Evolutionary conservation across 2,329 filamentous ascomycete genomes (phyloP), one percentile per base, ranked within the genome.

Genomic region (Graphilbum ipis-grandicollis): DNA sequence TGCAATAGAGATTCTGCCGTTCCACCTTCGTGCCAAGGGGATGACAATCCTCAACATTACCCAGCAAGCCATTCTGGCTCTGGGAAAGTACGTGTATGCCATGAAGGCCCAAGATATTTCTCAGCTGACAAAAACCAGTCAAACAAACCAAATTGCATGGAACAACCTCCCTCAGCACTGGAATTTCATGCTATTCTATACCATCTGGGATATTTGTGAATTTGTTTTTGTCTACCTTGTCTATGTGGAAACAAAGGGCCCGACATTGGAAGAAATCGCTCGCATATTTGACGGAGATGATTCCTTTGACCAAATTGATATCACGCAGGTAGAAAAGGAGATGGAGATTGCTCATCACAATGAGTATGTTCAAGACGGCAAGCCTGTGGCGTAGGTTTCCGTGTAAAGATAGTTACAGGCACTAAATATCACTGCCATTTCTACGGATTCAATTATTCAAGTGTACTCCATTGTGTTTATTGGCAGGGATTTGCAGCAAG

Each of bases 191-290:
- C 60, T 75, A 33, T 73, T 75, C 56, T 78, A 77, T 54, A 71
- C 69, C 18, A 52, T 71, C 38, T 77, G 72, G 72, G 67, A 76
- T 49, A 57, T 65, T 33, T 52, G 65, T 48, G 69, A 77, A 52
- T 56, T 76, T 33, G 42, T 68, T 33, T 75, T 77, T 46, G 71
- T 78, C 26, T 75, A 65, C 54, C 72, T 73, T 58, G 66, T 77
- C 52, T 77, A 75, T 51, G 65, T 77, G 39, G 77, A 83, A 58
- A 82, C 77, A 15, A 73, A 71, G 48, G 75, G 76, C 4, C 72
- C 74, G 1, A 80, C 75, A 2, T 69, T 82, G 1, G 77, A 81
- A 51, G 74, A 79, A 50, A 66, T 79, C 43, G 71, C 75, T 33
- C 68, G 69, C 47, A 78, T 81, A 51, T 81, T 82, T 47, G 76